Percentiles rank a stretch among this genome's conserved stretches.
Evolutionary conservation across 441 rosid genomes (phyloP).

Genomic region (Aquilaria agallochum): DNA sequence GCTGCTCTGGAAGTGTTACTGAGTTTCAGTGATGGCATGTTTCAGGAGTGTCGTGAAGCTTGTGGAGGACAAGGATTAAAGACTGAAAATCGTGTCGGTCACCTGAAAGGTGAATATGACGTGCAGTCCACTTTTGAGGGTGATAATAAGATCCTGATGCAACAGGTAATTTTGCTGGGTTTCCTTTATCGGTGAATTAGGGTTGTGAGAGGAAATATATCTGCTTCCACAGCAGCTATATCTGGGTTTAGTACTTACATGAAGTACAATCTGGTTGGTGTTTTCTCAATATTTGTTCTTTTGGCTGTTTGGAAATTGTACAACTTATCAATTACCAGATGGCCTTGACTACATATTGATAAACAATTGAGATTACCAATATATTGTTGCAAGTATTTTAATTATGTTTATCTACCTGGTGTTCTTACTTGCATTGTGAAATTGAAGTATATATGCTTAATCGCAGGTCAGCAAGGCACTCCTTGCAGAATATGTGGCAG

Average conservation of each 20-base stretch:
- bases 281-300: too few relatives aligned
- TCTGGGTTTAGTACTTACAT: too few relatives aligned
- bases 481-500: conserved; percentile 55
- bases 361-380: too few relatives aligned
- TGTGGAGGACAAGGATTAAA: conserved; percentile 95
- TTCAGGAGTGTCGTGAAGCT: conserved; percentile 96
- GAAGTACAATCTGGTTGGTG: too few relatives aligned
- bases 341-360: too few relatives aligned
- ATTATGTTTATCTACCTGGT: conserved; percentile 1
- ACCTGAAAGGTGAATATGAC: conserved; percentile 79
- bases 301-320: too few relatives aligned
- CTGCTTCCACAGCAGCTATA: too few relatives aligned
- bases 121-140: conserved; percentile 96
- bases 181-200: background rate
- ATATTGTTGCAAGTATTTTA: too few relatives aligned
- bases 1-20: conserved; percentile 5
- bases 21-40: conserved; percentile 7
- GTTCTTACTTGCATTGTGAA: conserved; percentile 8
- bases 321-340: too few relatives aligned
- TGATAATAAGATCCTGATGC: conserved; percentile 89
- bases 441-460: background rate
- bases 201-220: background rate
- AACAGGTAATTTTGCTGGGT: conserved; percentile 53
- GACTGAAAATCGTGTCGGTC: conserved; percentile 87
- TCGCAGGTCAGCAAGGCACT: conserved; percentile 92